Base-by-base conservation (phyloP, 2,329 filamentous ascomycete genomes). In the Aureobasidium zeae region DNA sequence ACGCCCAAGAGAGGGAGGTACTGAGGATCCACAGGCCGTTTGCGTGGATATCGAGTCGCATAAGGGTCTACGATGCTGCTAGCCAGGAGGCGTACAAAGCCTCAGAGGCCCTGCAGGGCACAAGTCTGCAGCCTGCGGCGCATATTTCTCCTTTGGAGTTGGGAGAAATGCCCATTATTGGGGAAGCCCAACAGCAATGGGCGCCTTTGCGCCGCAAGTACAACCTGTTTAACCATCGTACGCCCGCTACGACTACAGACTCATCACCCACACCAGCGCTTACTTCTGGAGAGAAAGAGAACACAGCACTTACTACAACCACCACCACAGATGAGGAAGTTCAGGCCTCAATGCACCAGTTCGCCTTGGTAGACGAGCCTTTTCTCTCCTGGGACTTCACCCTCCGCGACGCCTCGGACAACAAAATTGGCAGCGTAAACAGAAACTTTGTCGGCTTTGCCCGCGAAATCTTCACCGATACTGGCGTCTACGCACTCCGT, bases 321-420 rank as follows among this genome's bases (percentile, higher is more conserved):
- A 55, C 51, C 53, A 42, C 35, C 56, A 58, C 49, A 3, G 49
- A 52, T 9, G 55, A 59, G 24, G 48, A 52, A 32, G 58, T 60
- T 25, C 57, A 61, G 47, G 66, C 69, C 13, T 66, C 68, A 41
- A 76, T 75, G 60, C 57, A 63, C 12, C 77, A 80, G 51, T 81
- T 81, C 54, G 77, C 77, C 3, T 70, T 73, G 32, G 71, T 81
- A 9, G 67, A 80, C 52, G 77, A 80, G 52, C 75, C 73, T 0
- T 75, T 78, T 53, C 58, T 81, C 1, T 79, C 74, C 7, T 81
- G 76, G 76, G 75, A 81, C 56, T 81, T 81, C 57, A 70, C 71
- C 8, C 64, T 81, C 3, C 67, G 66, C 24, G 68, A 70, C 2
- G 67, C 71, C 41, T 64, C 73, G 17, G 56, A 62, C 30, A 62